A percentile compares a stretch with the other conserved stretches of the same genome.
phyloP scores from a whole-genome alignment of 768 basidiomycete genomes.

The Russula vinacea region DNA sequence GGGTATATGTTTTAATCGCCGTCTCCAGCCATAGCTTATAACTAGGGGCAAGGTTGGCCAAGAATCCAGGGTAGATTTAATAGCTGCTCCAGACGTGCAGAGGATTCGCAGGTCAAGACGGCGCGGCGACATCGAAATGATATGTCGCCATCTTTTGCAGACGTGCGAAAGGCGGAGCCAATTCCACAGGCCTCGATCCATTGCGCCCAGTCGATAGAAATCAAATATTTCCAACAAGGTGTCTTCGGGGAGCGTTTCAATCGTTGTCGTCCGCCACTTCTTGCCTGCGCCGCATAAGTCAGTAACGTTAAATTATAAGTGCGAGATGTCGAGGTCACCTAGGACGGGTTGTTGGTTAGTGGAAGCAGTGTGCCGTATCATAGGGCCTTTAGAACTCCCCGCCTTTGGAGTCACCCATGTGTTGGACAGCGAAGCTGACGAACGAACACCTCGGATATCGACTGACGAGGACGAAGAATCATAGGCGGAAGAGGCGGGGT shows the following conservation, averaged over 20 bases:
- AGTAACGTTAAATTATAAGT: background rate
- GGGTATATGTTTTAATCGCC: too few species aligned
- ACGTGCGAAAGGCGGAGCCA: slow-evolving; percentile 5
- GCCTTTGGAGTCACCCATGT: too few species aligned
- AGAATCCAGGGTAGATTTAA: background rate
- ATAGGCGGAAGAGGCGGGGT: too few species aligned
- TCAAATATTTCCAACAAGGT: background rate
- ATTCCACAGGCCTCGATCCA: slow-evolving; percentile 1
- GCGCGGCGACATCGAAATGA: background rate
- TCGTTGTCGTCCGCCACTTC: background rate
- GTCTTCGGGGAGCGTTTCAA: background rate
- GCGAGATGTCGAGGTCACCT: background rate
- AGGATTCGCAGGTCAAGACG: background rate
- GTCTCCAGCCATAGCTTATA: background rate
- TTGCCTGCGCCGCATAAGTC: background rate
- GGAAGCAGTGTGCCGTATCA: background rate
- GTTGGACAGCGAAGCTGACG: too few species aligned
- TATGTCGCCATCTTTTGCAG: slow-evolving; percentile 1
- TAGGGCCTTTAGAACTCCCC: background rate
- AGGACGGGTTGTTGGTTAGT: background rate
- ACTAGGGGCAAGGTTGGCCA: slow-evolving; percentile 9
- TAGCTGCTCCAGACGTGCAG: background rate
- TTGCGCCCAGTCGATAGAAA: background rate
- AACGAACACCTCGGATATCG: too few species aligned
- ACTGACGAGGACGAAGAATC: too few species aligned